Base-by-base conservation (phyloP, 1,139 yeast genomes). In the Diutina pseudorugosa region DNA sequence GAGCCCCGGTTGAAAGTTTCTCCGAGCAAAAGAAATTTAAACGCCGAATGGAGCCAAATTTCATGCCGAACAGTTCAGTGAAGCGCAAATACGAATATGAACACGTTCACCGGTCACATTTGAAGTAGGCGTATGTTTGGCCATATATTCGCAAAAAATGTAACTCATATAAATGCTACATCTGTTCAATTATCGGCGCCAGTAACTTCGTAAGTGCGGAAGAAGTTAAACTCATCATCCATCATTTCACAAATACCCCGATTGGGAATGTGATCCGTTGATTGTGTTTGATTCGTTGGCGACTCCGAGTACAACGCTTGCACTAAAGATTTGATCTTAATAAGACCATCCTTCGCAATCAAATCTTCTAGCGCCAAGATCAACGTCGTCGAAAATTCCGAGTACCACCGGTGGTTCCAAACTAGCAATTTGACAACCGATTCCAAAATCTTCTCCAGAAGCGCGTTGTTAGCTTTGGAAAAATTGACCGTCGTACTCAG, bases 381-480 rank as follows among this genome's bases (percentile, higher is more conserved):
- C 54, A 89, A 72, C 51, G 74, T 72, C 27, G 94, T 88, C 9
- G 95, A 83, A 61, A 90, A 91, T 59, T 91, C 96, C 57, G 83
- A 79, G 68, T 93, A 94, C 98, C 98, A 94, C 64, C 98, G 81
- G 67, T 90, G 98, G 64, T 90, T 87, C 97, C 98, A 93, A 20
- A 95, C 95, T 41, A 85, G 72, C 54, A 93, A 71, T 60, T 85
- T 85, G 51, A 90, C 88, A 55, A 83, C 71, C 45, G 86, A 71
- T 56, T 85, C 93, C 58, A 90, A 72, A 20, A 87, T 80, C 57
- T 76, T 75, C 53, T 78, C 82, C 62, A 83, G 82, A 54, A 82
- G 65, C 55, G 73, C 78, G 55, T 74, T 70, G 51, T 77, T 68
- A 54, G 70, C 60, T 56, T 78, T 76, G 25, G 76, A 67, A 57